Evolutionary conservation across 2,329 filamentous ascomycete genomes (phyloP), one percentile per base, ranked within the genome.

Genomic region (Cordyceps pruinosa): DNA sequence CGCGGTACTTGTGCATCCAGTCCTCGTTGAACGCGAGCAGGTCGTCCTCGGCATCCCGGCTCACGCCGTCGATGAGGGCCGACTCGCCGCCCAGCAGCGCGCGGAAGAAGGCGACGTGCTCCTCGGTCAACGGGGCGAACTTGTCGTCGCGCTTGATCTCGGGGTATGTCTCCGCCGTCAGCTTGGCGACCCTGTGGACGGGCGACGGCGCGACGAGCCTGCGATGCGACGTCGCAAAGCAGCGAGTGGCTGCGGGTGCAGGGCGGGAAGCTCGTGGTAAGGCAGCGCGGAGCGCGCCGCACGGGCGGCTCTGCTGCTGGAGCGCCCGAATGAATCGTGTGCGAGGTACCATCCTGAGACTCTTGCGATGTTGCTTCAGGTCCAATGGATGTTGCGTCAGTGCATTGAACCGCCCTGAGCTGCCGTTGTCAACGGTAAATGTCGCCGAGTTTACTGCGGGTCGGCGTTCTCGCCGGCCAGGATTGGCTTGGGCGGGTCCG

Each of bases 1-100:
- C 95, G 60, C 89, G 86, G 77, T 96, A 99, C 75, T 99, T 99
- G 73, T 89, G 87, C 92, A 99, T 97, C 94, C 95, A 99, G 75
- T 99, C 94, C 69, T 86, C 85, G 73, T 99, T 99, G 80, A 91
- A 99, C 8, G 89, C 83, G 69, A 94, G 90, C 62, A 97, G 80
- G 69, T 97, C 94, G 65, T 89, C 88, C 15, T 85, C 70, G 30
- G 75, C 85, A 71, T 92, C 84, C 26, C 61, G 62, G 4, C 85
- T 89, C 56, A 96, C 81, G 51, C 90, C 90, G 69, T 97, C 92
- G 60, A 97, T 83, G 52, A 97, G 79, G 2, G 90, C 91, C 35
- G 88, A 89, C 35, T 87, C 84, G 49, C 82, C 81, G 56, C 90
- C 89, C 34, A 99, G 80, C n/a, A 97, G 74, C 21, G 84, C 77